Evolutionary conservation across 768 basidiomycete genomes (phyloP).

Genomic region (Boletus vinaceobasis): DNA sequence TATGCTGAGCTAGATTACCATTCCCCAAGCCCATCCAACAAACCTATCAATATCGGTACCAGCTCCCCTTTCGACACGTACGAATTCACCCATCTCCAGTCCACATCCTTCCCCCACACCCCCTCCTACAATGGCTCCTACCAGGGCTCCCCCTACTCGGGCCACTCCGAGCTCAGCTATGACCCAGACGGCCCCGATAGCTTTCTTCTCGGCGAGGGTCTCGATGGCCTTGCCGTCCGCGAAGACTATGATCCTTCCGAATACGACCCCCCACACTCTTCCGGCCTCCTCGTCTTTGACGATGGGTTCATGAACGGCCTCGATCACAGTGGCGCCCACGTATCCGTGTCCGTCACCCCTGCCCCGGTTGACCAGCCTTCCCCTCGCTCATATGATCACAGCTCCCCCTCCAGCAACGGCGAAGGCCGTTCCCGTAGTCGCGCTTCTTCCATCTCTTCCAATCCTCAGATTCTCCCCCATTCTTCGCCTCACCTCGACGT

Average conservation of each 20-base stretch:
- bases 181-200: slow-evolving; percentile 45
- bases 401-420: slow-evolving; percentile 61
- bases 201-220: slow-evolving; percentile 51
- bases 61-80: slow-evolving; percentile 38
- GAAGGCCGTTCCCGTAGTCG: slow-evolving; percentile 51
- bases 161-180: slow-evolving; percentile 62
- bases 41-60: slow-evolving; percentile 22
- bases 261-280: slow-evolving; percentile 57
- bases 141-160: slow-evolving; percentile 68
- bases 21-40: slow-evolving; percentile 26
- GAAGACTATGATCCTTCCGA: slow-evolving; percentile 71
- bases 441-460: slow-evolving; percentile 68
- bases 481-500: slow-evolving; percentile 58
- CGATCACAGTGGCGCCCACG: slow-evolving; percentile 29
- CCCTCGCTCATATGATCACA: slow-evolving; percentile 54
- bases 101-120: slow-evolving; percentile 45
- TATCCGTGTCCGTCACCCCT: slow-evolving; percentile 40
- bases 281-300: slow-evolving; percentile 59
- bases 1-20: slow-evolving; percentile 28
- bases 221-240: slow-evolving; percentile 31
- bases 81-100: slow-evolving; percentile 35
- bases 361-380: slow-evolving; percentile 35
- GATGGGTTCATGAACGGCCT: slow-evolving; percentile 39
- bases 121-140: slow-evolving; percentile 65
- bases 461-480: slow-evolving; percentile 38